A percentile compares a stretch with the other conserved stretches of the same genome.
Conservation (phyloP, 2,329 filamentous ascomycete species). For the Diaporthe nobilis region DNA sequence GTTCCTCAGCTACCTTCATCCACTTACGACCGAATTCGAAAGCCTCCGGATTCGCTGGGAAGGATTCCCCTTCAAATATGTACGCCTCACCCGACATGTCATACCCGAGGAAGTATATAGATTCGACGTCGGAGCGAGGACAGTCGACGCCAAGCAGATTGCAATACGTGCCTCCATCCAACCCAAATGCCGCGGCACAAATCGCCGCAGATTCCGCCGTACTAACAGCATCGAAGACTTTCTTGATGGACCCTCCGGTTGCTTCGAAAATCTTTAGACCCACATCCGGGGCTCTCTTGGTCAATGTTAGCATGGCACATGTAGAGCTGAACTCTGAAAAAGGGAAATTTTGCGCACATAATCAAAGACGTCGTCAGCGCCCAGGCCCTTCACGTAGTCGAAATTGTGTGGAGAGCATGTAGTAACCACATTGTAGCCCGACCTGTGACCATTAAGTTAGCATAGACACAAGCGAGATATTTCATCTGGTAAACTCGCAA, state of each 20-base stretch:
- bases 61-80: slow-evolving; percentile 13
- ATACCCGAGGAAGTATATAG: slow-evolving; percentile 34
- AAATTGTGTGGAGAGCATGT: slow-evolving; percentile 49
- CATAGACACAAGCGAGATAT: neutral
- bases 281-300: slow-evolving; percentile 55
- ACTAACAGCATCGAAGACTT: slow-evolving; percentile 39
- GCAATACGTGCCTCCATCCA: slow-evolving; percentile 26
- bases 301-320: slow-evolving; percentile 24
- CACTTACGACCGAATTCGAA: slow-evolving; percentile 24
- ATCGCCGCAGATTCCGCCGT: slow-evolving; percentile 5
- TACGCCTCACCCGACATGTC: slow-evolving; percentile 35
- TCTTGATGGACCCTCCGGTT: slow-evolving; percentile 55
- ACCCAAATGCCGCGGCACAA: slow-evolving; percentile 27
- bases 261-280: slow-evolving; percentile 53
- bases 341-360: slow-evolving; percentile 44
- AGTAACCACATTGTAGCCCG: slow-evolving; percentile 39
- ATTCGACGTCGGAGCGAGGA: slow-evolving; percentile 32
- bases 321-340: neutral
- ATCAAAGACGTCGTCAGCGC: slow-evolving; percentile 59
- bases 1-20: neutral
- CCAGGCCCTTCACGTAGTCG: slow-evolving; percentile 53
- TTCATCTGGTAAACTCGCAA: neutral
- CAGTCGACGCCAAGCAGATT: slow-evolving; percentile 31
- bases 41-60: slow-evolving; percentile 16
- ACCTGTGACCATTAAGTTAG: neutral